Evolutionary conservation across 345 rosid genomes (phyloP), one percentile per base, ranked within the genome.

Genomic region (Euclidium syriacum): DNA sequence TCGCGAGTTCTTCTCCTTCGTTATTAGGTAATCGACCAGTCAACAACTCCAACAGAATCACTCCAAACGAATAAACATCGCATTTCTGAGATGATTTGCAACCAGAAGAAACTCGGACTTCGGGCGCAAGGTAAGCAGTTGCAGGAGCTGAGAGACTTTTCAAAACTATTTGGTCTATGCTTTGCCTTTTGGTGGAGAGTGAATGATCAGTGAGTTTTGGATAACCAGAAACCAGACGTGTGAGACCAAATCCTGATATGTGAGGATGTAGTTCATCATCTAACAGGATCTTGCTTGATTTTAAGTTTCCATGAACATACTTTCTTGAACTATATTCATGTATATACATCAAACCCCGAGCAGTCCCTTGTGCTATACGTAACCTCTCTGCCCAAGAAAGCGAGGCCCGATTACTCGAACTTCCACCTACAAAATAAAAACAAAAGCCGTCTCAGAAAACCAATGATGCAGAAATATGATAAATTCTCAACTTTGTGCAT

Each of bases 221-320:
- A 0, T 91, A 86, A 68, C 88, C 83, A 68, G 41, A 71, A 67
- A 90, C 77, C 22, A 94, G 86, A 18, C 84, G 76, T 75, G 52
- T 81, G 62, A 90, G 90, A 35, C 99, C 99, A 19, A 94, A 87
- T 34, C 91, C 95, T 0, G 98, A 85, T 4, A 92, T 79, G 72
- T 74, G 62, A 40, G 98, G 75, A 6, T 79, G 92, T 22, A 78
- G 66, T 54, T 89, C 96, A 52, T 84, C 86, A 42, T 83, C 94
- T 5, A 92, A 91, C 58, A 92, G 80, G 77, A 92, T 71, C 70
- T 92, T 92, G 15, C 88, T 85, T 9, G 95, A 79, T 69, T 87
- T 89, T 18, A 92, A 24, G 78, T 81, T 92, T 58, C 95, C 88
- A 8, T 89, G 98, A 27, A 77, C 78, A 23, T 80, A 77, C 58